phyloP scores from a whole-genome alignment of 345 rosid genomes.

The Orychophragmus violaceus region DNA sequence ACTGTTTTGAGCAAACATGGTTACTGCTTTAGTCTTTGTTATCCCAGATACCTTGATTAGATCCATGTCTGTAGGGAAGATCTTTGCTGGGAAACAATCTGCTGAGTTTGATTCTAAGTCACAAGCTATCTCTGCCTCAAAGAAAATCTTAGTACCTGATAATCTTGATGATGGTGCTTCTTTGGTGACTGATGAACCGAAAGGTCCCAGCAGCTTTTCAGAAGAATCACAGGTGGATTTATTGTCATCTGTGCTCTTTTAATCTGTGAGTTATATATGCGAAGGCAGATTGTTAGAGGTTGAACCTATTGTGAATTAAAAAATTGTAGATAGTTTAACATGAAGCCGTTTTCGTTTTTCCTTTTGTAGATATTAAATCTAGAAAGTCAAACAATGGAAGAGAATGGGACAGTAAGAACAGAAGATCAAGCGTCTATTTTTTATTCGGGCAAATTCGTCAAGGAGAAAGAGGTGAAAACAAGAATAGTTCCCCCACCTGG shows the following conservation, averaged over 20 bases:
- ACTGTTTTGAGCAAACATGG: background rate
- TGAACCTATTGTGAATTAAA: background rate
- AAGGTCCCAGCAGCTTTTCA: constrained; percentile 34
- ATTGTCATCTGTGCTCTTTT: constrained; percentile 9
- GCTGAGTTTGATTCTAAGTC: constrained; percentile 44
- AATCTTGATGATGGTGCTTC: constrained; percentile 39
- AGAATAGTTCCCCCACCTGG: constrained; percentile 68
- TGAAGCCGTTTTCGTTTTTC: background rate
- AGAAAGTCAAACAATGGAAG: constrained; percentile 42
- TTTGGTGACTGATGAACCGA: constrained; percentile 45
- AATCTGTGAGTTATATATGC: constrained; percentile 6
- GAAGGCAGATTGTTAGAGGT: background rate
- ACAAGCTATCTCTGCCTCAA: constrained; percentile 43
- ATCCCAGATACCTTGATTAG: constrained; percentile 14
- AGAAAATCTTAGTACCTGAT: constrained; percentile 65
- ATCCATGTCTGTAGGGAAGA: constrained; percentile 67
- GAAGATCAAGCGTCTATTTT: constrained; percentile 33
- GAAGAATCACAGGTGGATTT: constrained; percentile 53
- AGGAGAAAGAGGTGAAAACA: constrained; percentile 35
- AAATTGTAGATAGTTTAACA: background rate
- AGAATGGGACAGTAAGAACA: constrained; percentile 31
- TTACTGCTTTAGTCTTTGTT: background rate
- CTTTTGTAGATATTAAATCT: constrained; percentile 35
- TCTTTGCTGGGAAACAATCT: constrained; percentile 56
- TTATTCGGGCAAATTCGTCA: constrained; percentile 15